phyloP scores from a whole-genome alignment of 2,329 filamentous ascomycete species.

The Hymenoscyphus linearis region DNA sequence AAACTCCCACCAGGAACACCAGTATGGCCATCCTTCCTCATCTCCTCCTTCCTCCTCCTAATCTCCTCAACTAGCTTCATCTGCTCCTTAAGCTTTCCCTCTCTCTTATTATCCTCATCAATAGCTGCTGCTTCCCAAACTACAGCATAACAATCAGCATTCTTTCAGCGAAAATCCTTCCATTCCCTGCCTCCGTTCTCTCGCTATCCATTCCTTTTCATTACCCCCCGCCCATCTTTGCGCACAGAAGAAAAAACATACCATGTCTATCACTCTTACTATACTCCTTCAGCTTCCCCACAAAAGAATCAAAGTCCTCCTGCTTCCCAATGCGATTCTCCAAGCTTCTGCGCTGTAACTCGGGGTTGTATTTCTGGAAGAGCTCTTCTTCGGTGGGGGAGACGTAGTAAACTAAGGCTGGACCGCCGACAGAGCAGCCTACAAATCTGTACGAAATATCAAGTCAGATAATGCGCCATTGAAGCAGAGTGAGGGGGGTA shows the following conservation, averaged over 20 bases:
- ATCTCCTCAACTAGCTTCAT: conserved; percentile 35
- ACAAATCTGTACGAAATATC: conserved; percentile 52
- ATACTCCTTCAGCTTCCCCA: conserved; percentile 76
- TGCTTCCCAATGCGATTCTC: conserved; percentile 70
- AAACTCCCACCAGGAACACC: conserved; percentile 24
- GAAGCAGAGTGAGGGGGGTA: no score
- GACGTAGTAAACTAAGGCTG: conserved; percentile 74
- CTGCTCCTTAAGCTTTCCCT: conserved; percentile 34
- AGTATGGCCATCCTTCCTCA: conserved; percentile 31
- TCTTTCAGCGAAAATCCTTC: background rate
- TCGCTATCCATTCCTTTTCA: background rate
- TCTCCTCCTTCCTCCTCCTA: conserved; percentile 37
- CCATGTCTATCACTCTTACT: conserved; percentile 89
- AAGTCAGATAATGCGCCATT: background rate
- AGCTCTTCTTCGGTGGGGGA: conserved; percentile 87
- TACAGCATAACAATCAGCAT: conserved; percentile 22
- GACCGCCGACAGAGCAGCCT: conserved; percentile 73
- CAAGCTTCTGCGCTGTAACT: conserved; percentile 83
- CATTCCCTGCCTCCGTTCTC: background rate
- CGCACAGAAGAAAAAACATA: conserved; percentile 41
- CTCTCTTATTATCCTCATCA: conserved; percentile 33
- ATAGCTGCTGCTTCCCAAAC: conserved; percentile 43
- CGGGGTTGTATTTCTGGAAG: conserved; percentile 87
- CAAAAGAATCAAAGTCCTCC: conserved; percentile 86
- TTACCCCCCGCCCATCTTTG: background rate